Evolutionary conservation across 2,329 filamentous ascomycete species (phyloP), one percentile per base, ranked within the genome.

Genomic region (Penicillium digitatum): DNA sequence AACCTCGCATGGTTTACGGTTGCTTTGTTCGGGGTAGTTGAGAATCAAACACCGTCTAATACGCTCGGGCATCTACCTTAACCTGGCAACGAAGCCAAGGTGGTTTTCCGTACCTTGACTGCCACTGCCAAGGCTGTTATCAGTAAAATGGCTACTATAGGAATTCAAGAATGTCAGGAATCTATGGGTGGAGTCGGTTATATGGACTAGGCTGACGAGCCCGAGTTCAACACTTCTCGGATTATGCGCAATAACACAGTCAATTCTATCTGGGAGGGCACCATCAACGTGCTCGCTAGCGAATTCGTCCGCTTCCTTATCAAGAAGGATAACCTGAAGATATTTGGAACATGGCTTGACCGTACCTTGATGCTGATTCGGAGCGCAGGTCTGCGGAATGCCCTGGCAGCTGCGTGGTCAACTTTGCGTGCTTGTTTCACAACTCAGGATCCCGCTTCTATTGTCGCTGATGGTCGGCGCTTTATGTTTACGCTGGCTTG

Each of bases 211-310:
- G 52, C 69, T 8, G 69, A 74, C 55, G 81, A 84, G 55, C 83
- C 85, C 47, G 79, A 83, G 35, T 74, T 88, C 54, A 90, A 90
- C 63, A 73, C 90, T 3, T 80, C 86, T 0, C 79, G 85, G 7
- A 74, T 89, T 1, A 84, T 84, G 62, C 80, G 88, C 8, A 87
- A 90, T 62, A 82, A 80, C 1, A 73, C 77, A 8, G 78, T 80
- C 1, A 73, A 76, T 46, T 70, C 71, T 1, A 87, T 90, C 46
- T 88, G 86, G 85, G 86, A 88, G 69, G 86, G 87, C 1, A 90
- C 87, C 0, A 88, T 86, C 0, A 86, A 89, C 63, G 85, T 90
- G 6, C 76, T 90, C 52, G 82, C 83, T 5, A 77, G 77, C 37
- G 79, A 82, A 59, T 69, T 79, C 5, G 70, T 80, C 27, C 69